These are phyloP conservation scores for Gracilaria vermiculophylla DNA, from an alignment of 23 red algal species.

Conservation along the genomic window DNA sequence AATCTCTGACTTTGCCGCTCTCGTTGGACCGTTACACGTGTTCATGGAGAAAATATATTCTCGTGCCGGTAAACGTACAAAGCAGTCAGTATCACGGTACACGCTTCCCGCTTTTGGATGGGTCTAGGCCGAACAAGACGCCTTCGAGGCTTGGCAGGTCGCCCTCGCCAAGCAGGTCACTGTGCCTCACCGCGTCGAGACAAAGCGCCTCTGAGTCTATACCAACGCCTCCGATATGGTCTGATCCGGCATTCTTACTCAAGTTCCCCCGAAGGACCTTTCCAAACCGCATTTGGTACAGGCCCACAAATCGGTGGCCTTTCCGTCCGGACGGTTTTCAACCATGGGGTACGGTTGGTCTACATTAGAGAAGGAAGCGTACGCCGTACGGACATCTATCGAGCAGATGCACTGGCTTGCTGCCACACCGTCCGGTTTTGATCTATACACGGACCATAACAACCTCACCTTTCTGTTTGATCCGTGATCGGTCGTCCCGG, in stretches of 20 bases:
- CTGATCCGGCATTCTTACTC: not conserved
- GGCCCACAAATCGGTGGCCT: conserved; percentile 11
- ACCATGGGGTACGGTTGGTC: not conserved
- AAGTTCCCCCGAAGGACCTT: not conserved
- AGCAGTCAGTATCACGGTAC: not conserved
- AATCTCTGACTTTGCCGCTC: conserved; percentile 1
- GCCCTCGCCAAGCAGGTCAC: not conserved
- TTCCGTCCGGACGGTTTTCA: conserved; percentile 5
- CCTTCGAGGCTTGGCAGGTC: not conserved
- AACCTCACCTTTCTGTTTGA: conserved; percentile 18
- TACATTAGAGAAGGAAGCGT: conserved; percentile 23
- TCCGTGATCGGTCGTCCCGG: not conserved
- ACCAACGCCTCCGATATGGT: conserved; percentile 17
- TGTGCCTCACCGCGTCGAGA: not conserved
- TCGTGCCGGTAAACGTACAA: not conserved
- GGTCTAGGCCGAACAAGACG: not conserved
- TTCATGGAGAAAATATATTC: not conserved
- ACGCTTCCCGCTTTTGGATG: not conserved
- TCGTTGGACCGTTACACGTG: not conserved
- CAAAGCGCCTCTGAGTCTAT: conserved; percentile 22
- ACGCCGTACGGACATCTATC: not conserved
- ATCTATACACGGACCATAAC: conserved; percentile 22
- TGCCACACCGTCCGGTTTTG: not conserved
- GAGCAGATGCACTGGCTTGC: not conserved
- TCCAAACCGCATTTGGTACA: not conserved